Conservation (phyloP, 768 basidiomycete genomes). For the Panellus pusillus region DNA sequence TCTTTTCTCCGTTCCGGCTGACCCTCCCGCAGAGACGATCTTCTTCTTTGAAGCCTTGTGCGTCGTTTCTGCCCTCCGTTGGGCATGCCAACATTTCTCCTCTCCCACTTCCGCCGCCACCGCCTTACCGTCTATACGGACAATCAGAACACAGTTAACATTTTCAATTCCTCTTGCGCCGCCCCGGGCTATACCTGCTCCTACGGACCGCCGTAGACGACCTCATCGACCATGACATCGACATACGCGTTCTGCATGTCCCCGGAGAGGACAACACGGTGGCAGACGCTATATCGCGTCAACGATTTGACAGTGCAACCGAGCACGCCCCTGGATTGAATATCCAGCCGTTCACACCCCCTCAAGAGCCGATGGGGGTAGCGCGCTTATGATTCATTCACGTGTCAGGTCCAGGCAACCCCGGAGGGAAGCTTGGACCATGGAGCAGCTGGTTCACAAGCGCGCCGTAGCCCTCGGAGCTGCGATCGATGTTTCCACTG, state of each 20-base stretch:
- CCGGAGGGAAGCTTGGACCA: constrained; percentile 30
- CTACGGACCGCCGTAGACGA: constrained; percentile 21
- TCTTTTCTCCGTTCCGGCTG: neutral
- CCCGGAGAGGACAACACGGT: constrained; percentile 26
- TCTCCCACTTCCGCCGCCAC: neutral
- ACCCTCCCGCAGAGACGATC: neutral
- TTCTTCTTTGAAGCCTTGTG: constrained; percentile 19
- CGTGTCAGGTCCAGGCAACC: constrained; percentile 31
- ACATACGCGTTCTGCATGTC: constrained; percentile 28
- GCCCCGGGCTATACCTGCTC: constrained; percentile 23
- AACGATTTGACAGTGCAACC: neutral
- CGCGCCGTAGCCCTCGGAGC: constrained; percentile 24
- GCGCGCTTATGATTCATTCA: constrained; percentile 16
- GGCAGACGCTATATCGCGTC: constrained; percentile 34
- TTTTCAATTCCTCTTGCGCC: constrained; percentile 17
- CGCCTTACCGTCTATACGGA: constrained; percentile 17
- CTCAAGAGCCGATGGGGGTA: neutral
- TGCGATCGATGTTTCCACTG: constrained; percentile 23
- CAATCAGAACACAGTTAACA: constrained; percentile 16
- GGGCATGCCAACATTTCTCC: neutral
- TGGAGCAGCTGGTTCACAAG: constrained; percentile 29
- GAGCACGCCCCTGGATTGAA: neutral
- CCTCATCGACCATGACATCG: constrained; percentile 1
- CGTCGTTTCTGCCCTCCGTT: constrained; percentile 7
- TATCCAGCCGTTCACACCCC: neutral